Percentiles rank a stretch among this genome's conserved stretches.
phyloP scores from a whole-genome alignment of 208 protist genomes.

The Acanthamoeba castellanii region DNA sequence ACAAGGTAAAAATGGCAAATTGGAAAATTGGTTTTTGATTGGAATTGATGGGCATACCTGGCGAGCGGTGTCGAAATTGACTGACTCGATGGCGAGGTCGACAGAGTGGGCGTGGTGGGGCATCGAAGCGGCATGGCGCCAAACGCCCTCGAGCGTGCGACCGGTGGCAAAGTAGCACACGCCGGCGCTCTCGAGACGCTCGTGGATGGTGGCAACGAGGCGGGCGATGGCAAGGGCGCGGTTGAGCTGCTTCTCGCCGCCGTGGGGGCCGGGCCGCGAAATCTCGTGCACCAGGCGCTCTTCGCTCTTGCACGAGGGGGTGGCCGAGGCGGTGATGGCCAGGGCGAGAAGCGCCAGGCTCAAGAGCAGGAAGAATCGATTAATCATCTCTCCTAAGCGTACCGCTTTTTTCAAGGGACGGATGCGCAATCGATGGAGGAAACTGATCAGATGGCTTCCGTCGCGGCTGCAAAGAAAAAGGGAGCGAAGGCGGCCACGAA shows the following conservation, averaged over 20 bases:
- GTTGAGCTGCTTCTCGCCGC: neutral
- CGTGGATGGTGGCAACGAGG: constrained; percentile 20
- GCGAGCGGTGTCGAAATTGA: neutral
- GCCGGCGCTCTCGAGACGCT: neutral
- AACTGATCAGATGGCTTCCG: neutral
- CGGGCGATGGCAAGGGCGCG: neutral
- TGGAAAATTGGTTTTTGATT: neutral
- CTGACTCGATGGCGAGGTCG: neutral
- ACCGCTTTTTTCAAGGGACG: neutral
- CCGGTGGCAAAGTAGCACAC: constrained; percentile 55
- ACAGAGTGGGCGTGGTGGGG: neutral
- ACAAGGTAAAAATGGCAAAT: neutral
- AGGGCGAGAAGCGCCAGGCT: neutral
- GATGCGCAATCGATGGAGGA: neutral
- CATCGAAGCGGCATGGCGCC: neutral
- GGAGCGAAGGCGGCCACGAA: neutral
- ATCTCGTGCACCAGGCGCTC: neutral
- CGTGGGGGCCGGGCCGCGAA: neutral
- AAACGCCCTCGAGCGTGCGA: constrained; percentile 37
- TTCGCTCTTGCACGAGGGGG: neutral
- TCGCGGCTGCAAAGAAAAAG: neutral
- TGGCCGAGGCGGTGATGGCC: neutral
- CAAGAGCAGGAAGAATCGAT: neutral
- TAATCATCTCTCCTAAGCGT: neutral
- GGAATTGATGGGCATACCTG: neutral